phyloP scores from a whole-genome alignment of 1,139 yeast species.

The Meyerozyma carpophila region DNA sequence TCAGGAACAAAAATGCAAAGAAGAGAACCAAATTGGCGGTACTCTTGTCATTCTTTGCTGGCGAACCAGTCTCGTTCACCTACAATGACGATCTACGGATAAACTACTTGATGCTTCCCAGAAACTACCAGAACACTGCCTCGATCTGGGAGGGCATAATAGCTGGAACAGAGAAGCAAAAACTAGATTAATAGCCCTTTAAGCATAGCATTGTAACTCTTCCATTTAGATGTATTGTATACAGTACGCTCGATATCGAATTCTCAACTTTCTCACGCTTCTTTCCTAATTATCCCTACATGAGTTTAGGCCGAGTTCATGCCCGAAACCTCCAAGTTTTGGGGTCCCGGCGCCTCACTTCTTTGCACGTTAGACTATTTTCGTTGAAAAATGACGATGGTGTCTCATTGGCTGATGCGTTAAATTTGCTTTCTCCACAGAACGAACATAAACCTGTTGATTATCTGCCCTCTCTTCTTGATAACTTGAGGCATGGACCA shows the following conservation, averaged over 20 bases:
- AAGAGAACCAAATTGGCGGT: constrained; percentile 26
- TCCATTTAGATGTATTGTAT: background rate
- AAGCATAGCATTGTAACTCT: too few species aligned
- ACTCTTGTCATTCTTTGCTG: constrained; percentile 23
- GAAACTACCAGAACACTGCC: constrained; percentile 24
- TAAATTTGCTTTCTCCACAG: constrained; percentile 30
- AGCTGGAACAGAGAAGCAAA: too few species aligned
- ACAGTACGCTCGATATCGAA: background rate
- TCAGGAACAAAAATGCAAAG: constrained; percentile 16
- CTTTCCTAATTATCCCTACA: background rate
- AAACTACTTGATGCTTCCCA: constrained; percentile 40
- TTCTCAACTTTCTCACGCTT: background rate
- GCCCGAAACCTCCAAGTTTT: background rate
- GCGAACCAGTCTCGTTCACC: constrained; percentile 26
- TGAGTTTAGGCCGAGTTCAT: background rate
- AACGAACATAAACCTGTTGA: constrained; percentile 4
- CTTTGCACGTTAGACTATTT: background rate
- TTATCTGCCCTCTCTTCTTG: constrained; percentile 34
- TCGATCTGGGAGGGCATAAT: constrained; percentile 23
- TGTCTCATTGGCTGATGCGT: constrained; percentile 32
- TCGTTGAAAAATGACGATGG: constrained; percentile 12
- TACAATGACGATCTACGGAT: constrained; percentile 29
- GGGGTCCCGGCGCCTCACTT: background rate
- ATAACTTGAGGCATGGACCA: constrained; percentile 17
- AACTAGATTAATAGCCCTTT: background rate